These are phyloP conservation scores for Metschnikowia hibisci DNA, from an alignment of 805 yeast species.

Conservation along the genomic window DNA sequence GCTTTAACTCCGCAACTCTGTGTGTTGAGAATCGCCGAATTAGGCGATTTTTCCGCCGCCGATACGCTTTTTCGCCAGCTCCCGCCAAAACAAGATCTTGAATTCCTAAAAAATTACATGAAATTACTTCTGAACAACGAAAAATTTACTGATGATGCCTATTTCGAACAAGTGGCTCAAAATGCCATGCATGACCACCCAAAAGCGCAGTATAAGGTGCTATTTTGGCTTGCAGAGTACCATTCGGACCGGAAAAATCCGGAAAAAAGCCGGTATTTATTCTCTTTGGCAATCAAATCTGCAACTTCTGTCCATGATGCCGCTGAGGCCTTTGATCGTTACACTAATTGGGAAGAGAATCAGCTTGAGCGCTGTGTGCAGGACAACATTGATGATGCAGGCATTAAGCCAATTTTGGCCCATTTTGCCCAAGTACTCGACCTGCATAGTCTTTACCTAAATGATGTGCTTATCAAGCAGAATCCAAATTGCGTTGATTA, in stretches of 20 bases:
- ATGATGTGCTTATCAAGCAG: constrained; percentile 63
- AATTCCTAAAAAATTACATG: constrained; percentile 7
- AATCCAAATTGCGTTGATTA: constrained; percentile 56
- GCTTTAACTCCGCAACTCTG: constrained; percentile 1
- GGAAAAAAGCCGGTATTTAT: constrained; percentile 28
- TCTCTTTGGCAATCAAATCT: constrained; percentile 45
- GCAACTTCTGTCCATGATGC: constrained; percentile 59
- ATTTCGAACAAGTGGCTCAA: constrained; percentile 6
- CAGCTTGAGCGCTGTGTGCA: constrained; percentile 22
- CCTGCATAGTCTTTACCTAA: constrained; percentile 27
- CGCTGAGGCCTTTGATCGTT: constrained; percentile 57
- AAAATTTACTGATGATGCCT: constrained; percentile 1
- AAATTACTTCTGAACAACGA: constrained; percentile 2
- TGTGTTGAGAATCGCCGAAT: constrained; percentile 28
- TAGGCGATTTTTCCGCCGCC: constrained; percentile 25
- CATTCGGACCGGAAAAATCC: constrained; percentile 37
- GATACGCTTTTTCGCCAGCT: constrained; percentile 24
- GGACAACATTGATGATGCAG: constrained; percentile 18
- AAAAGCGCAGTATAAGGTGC: constrained; percentile 53
- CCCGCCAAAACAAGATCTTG: background rate
- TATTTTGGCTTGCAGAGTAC: constrained; percentile 46
- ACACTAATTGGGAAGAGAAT: constrained; percentile 56
- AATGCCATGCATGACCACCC: constrained; percentile 39
- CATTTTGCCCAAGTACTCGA: constrained; percentile 33
- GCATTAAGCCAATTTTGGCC: constrained; percentile 9